Evolutionary conservation across 352 stramenopile genomes (phyloP).

Genomic region (Phytophthora fragariae): DNA sequence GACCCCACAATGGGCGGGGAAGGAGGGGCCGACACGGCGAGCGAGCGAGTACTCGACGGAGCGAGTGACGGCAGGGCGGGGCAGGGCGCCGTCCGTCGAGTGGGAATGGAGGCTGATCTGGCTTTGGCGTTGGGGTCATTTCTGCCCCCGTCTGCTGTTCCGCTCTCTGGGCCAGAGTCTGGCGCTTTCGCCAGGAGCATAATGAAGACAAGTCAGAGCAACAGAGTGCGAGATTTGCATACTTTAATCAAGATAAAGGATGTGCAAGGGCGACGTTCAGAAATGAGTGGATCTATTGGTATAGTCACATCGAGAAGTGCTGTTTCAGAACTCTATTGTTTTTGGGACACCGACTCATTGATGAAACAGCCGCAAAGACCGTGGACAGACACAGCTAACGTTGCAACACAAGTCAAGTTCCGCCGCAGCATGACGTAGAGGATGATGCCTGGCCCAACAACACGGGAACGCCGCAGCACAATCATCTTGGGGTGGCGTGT

Average conservation of each 20-base stretch:
- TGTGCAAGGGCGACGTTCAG: neutral
- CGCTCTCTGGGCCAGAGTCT: no score
- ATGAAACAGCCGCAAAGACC: neutral
- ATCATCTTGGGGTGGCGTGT: conserved; percentile 2
- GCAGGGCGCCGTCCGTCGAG: neutral
- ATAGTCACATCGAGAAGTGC: neutral
- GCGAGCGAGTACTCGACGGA: conserved; percentile 23
- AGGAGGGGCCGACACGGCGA: neutral
- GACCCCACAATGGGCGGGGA: conserved; percentile 22
- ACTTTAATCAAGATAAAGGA: conserved; percentile 19
- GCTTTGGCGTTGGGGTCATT: conserved; percentile 29
- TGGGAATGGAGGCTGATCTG: conserved; percentile 29
- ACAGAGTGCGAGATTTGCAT: conserved; percentile 4
- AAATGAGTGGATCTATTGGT: neutral
- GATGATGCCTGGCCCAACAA: no score
- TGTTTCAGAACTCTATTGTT: conserved; percentile 1
- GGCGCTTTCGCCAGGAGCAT: conserved; percentile 17
- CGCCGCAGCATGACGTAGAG: conserved; percentile 24
- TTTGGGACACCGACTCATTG: conserved; percentile 7
- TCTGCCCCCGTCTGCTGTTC: conserved; percentile 11
- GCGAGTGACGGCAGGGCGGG: conserved; percentile 27
- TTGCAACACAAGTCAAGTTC: conserved; percentile 10
- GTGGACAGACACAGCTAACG: conserved; percentile 35
- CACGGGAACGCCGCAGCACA: neutral
- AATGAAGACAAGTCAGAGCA: neutral